phyloP scores from a whole-genome alignment of 768 basidiomycete genomes.

The Lenzites betulinus region DNA sequence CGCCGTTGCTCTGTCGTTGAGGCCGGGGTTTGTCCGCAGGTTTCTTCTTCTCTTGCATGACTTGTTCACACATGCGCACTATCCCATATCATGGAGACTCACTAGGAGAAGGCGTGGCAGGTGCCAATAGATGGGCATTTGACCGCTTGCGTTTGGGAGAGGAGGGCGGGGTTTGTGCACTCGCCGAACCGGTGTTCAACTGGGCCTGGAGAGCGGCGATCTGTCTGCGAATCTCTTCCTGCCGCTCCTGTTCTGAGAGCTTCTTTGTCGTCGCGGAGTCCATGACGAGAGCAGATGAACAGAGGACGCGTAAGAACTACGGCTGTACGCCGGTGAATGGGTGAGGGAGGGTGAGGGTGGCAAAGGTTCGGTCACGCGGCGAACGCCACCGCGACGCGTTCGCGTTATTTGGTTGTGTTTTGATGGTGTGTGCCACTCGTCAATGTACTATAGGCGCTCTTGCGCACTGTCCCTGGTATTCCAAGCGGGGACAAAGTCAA shows the following conservation, averaged over 20 bases:
- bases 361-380: background rate
- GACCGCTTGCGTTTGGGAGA: constrained; percentile 53
- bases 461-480: background rate
- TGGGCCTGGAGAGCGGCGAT: constrained; percentile 61
- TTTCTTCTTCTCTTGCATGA: constrained; percentile 46
- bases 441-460: background rate
- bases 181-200: constrained; percentile 39
- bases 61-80: background rate
- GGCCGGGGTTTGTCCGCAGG: constrained; percentile 30
- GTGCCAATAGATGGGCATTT: constrained; percentile 45
- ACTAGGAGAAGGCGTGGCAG: constrained; percentile 73
- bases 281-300: background rate
- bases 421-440: background rate
- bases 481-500: background rate
- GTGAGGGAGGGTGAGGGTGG: background rate
- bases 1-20: background rate
- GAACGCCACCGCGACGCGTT: constrained; percentile 5
- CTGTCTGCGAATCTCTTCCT: constrained; percentile 53
- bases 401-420: constrained; percentile 13
- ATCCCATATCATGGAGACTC: constrained; percentile 26
- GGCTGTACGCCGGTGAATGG: no score
- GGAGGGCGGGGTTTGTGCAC: constrained; percentile 22
- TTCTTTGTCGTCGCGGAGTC: constrained; percentile 20
- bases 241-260: constrained; percentile 29
- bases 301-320: background rate